Conservation (phyloP, 1,284 basidiomycete species). For the Singerocomus inundabilis region DNA sequence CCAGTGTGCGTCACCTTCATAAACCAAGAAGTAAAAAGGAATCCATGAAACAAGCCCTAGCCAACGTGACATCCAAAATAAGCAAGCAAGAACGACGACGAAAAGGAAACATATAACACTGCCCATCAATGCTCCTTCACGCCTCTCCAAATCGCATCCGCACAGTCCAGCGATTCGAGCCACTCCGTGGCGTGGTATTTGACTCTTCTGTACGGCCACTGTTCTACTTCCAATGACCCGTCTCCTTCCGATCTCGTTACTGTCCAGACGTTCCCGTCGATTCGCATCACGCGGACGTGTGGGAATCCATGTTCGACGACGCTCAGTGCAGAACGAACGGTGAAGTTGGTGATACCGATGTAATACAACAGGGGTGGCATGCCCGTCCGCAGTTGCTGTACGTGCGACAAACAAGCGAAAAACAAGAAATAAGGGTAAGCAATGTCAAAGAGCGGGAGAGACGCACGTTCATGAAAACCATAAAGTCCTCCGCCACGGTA, state of each 20-base stretch:
- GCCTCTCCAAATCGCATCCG: constrained; percentile 41
- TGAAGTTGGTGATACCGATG: constrained; percentile 50
- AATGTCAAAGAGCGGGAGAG: constrained; percentile 11
- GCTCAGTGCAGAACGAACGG: constrained; percentile 41
- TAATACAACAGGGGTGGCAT: constrained; percentile 55
- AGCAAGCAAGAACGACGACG: neutral
- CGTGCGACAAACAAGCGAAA: neutral
- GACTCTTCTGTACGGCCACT: constrained; percentile 54
- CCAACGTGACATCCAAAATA: neutral
- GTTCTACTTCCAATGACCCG: constrained; percentile 42
- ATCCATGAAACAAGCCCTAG: neutral
- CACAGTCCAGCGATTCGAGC: constrained; percentile 60
- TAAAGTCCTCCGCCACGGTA: constrained; percentile 37
- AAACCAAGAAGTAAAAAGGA: too few species aligned
- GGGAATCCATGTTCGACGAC: constrained; percentile 60
- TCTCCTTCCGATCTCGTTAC: constrained; percentile 34
- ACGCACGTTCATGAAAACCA: constrained; percentile 32
- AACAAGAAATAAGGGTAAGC: neutral
- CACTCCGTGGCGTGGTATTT: constrained; percentile 55
- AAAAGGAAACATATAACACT: neutral
- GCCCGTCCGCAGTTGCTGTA: constrained; percentile 58
- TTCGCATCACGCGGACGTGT: constrained; percentile 51
- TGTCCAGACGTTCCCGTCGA: constrained; percentile 57
- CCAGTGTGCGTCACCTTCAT: too few species aligned
- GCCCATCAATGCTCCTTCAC: constrained; percentile 13